A percentile compares a stretch with the other conserved stretches of the same genome.
These are phyloP conservation scores for Liriodendron chinense DNA, from an alignment of 164 flowering plant genomes.

Conservation along the genomic window DNA sequence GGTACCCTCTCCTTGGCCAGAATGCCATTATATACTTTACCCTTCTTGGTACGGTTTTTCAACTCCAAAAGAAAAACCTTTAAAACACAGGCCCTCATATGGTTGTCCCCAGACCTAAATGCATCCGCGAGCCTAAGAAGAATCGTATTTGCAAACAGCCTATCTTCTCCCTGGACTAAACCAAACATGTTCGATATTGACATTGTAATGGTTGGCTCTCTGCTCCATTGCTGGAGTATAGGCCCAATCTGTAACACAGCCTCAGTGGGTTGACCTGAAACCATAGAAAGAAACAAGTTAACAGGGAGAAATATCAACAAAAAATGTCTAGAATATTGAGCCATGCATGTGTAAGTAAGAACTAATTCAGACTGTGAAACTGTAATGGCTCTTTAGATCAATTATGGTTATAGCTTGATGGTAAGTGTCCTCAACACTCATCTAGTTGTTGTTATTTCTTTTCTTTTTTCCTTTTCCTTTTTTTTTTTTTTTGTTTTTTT, in stretches of 20 bases:
- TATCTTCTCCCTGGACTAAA: constrained; percentile 79
- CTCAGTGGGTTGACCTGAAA: constrained; percentile 46
- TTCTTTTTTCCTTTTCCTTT: too few relatives aligned
- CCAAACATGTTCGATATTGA: constrained; percentile 50
- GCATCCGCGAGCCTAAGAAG: constrained; percentile 81
- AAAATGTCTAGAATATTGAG: not conserved
- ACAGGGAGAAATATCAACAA: not conserved
- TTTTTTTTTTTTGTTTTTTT: too few relatives aligned
- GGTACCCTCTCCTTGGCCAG: constrained; percentile 39
- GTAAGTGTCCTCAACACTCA: too few relatives aligned
- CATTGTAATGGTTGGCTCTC: constrained; percentile 37
- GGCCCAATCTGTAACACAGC: constrained; percentile 53
- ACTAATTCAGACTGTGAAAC: too few relatives aligned
- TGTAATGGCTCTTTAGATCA: too few relatives aligned
- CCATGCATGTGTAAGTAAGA: too few relatives aligned
- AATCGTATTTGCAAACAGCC: constrained; percentile 70
- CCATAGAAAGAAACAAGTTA: not conserved
- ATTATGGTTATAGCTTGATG: too few relatives aligned
- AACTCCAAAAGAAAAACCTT: constrained; percentile 46
- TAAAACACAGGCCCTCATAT: constrained; percentile 40
- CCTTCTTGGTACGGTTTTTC: constrained; percentile 27
- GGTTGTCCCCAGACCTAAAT: constrained; percentile 55
- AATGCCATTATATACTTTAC: constrained; percentile 34
- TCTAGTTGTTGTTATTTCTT: too few relatives aligned
- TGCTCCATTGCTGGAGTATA: constrained; percentile 57